Conservation (phyloP, 2,329 filamentous ascomycete species). For the Thielaviopsis punctulata region DNA sequence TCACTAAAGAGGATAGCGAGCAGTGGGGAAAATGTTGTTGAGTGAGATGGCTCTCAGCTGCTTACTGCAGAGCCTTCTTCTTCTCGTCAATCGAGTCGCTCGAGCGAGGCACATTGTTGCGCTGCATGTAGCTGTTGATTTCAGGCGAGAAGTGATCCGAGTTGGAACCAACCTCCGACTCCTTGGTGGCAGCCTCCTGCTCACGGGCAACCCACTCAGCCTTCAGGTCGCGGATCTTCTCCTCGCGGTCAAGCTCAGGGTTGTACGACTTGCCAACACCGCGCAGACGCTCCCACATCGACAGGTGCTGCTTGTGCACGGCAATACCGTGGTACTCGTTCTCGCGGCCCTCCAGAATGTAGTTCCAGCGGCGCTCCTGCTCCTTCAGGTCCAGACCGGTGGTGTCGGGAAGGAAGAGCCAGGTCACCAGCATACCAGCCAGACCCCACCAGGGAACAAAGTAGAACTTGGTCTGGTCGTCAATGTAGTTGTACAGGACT, state of each 20-base stretch:
- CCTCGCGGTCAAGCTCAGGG: conserved; percentile 63
- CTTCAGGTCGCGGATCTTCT: conserved; percentile 71
- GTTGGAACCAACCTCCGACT: conserved; percentile 25
- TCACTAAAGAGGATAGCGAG: too few species aligned
- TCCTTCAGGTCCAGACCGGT: conserved; percentile 94
- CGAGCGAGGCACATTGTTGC: conserved; percentile 2
- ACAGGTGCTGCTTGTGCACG: conserved; percentile 76
- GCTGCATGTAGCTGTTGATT: conserved; percentile 11
- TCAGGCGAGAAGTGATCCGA: conserved; percentile 4
- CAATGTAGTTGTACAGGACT: conserved; percentile 90
- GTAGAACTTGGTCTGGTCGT: conserved; percentile 68
- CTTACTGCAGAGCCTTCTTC: conserved; percentile 2
- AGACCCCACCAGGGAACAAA: conserved; percentile 94
- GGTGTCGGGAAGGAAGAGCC: conserved; percentile 83
- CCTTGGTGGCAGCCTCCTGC: conserved; percentile 28
- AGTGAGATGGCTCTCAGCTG: too few species aligned
- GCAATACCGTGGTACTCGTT: conserved; percentile 85
- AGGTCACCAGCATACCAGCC: conserved; percentile 66
- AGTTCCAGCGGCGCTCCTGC: conserved; percentile 85
- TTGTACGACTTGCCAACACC: conserved; percentile 72
- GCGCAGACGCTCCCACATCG: conserved; percentile 67
- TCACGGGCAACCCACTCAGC: conserved; percentile 41
- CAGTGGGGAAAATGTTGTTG: too few species aligned
- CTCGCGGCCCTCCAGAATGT: conserved; percentile 61
- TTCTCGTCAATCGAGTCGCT: conserved; percentile 6